Evolutionary conservation across 441 rosid genomes (phyloP), one percentile per base, ranked within the genome.

Genomic region (Pelargonium myrrhifolium): DNA sequence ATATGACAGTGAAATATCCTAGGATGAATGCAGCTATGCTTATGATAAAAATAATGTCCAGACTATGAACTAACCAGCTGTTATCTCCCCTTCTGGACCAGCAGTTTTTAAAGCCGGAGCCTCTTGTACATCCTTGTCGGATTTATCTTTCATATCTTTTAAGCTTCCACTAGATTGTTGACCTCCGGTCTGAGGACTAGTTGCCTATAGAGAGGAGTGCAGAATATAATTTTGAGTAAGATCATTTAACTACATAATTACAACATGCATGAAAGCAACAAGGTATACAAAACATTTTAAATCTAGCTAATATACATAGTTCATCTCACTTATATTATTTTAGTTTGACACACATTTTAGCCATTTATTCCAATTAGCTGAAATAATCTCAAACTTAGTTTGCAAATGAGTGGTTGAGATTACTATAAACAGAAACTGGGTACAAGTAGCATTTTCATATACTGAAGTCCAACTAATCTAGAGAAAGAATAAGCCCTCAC

Each of bases 31-130:
- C 62, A 56, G 62, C 31, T 56, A 21, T 55, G 22, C 62, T 56
- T 26, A 56, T 56, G n/a, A 31, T 53, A 53, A 53, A 5, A 56
- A 21, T 4, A 56, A 73, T 53, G 66, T 66, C 58, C 64, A 64
- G 53, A 73, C 47, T 62, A 53, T 20, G 70, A 62, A 81, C 82
- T 67, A 72, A 95, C 99, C 99, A 83, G 99, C 99, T 53, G 97
- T 92, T 77, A 96, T 93, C 83, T 93, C 99, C 37, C 98, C 99
- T 65, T 79, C 92, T n/a, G 96, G 83, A 62, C 98, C 99, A 31
- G 96, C 97, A 78, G 90, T 88, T 80, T 93, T 89, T 78, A 96
- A 80, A 68, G 85, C 84, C 37, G 99, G 69, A 64, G 89, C 96
- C 71, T 90, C 98, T 42, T 80, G 89, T 31, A 76, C 77, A 74